Evolutionary conservation across 192 early-diverging fungal genomes (phyloP).

Genomic region (Pilaira anomala): DNA sequence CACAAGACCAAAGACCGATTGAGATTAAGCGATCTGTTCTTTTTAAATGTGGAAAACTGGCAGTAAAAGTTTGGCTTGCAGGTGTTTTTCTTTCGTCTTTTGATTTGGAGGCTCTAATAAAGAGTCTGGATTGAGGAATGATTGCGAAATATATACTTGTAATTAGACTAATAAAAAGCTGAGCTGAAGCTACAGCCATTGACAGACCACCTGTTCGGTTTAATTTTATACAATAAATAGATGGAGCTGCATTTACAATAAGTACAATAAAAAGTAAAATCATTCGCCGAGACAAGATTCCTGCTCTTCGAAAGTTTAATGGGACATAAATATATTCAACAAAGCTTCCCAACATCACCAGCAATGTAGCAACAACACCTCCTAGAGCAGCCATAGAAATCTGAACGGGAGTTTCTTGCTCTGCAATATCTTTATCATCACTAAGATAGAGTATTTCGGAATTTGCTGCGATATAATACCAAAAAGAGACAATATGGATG

Average conservation of each 20-base stretch:
- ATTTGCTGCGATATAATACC: constrained; percentile 75
- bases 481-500: constrained; percentile 75
- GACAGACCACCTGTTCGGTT: constrained; percentile 43
- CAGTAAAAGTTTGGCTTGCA: constrained; percentile 62
- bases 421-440: constrained; percentile 29
- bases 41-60: constrained; percentile 68
- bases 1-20: constrained; percentile 65
- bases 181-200: constrained; percentile 59
- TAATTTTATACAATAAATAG: constrained; percentile 57
- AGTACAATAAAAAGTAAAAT: constrained; percentile 60
- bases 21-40: constrained; percentile 66
- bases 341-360: constrained; percentile 62
- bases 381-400: constrained; percentile 68
- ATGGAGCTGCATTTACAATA: constrained; percentile 60
- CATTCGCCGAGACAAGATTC: constrained; percentile 50
- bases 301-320: constrained; percentile 53
- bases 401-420: constrained; percentile 42
- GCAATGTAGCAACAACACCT: constrained; percentile 61
- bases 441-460: constrained; percentile 61
- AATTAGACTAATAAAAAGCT: constrained; percentile 65
- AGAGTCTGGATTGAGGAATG: constrained; percentile 61
- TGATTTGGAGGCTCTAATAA: constrained; percentile 36
- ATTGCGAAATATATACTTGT: constrained; percentile 66
- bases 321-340: constrained; percentile 76
- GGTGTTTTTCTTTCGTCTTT: constrained; percentile 40